Percentiles rank a stretch among this genome's conserved stretches.
These are phyloP conservation scores for Monosporascus sp. DNA, from an alignment of 2,329 filamentous ascomycete species.

Conservation along the genomic window DNA sequence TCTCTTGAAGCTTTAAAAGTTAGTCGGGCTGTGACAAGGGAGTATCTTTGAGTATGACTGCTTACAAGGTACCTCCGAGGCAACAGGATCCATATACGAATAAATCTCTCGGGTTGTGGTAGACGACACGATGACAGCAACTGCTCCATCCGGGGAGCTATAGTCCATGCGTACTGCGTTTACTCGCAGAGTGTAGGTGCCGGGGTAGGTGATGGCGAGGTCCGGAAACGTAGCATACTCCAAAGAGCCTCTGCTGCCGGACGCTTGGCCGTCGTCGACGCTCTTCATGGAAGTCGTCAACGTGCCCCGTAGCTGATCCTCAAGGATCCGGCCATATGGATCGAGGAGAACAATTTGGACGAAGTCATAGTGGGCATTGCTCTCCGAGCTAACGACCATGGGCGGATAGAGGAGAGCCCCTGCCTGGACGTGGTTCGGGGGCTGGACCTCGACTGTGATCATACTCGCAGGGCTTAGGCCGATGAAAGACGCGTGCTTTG, in stretches of 20 bases:
- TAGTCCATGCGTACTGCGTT: constrained; percentile 20
- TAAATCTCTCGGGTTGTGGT: constrained; percentile 11
- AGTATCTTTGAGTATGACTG: neutral
- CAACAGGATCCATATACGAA: constrained; percentile 14
- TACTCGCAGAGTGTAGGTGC: constrained; percentile 16
- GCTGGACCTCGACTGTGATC: constrained; percentile 19
- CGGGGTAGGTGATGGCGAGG: constrained; percentile 13
- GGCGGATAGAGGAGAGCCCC: constrained; percentile 21
- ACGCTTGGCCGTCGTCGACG: constrained; percentile 8
- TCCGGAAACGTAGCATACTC: constrained; percentile 20
- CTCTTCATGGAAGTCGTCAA: constrained; percentile 10
- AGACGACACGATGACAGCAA: constrained; percentile 8
- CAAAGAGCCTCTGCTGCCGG: constrained; percentile 6
- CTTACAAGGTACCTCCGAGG: constrained; percentile 18
- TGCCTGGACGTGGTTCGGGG: constrained; percentile 17
- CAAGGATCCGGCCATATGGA: constrained; percentile 13
- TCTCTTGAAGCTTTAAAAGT: neutral
- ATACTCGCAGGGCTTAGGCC: constrained; percentile 8
- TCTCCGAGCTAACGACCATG: constrained; percentile 16
- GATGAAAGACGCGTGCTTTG: neutral
- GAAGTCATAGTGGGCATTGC: constrained; percentile 14
- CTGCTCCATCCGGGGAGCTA: constrained; percentile 7
- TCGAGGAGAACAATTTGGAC: constrained; percentile 19
- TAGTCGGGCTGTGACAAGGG: neutral
- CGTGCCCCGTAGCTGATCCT: constrained; percentile 16